A percentile compares a stretch with the other conserved stretches of the same genome.
Evolutionary conservation across 371 early-diverging fungal species (phyloP).

Genomic region (Mortierella sp.): DNA sequence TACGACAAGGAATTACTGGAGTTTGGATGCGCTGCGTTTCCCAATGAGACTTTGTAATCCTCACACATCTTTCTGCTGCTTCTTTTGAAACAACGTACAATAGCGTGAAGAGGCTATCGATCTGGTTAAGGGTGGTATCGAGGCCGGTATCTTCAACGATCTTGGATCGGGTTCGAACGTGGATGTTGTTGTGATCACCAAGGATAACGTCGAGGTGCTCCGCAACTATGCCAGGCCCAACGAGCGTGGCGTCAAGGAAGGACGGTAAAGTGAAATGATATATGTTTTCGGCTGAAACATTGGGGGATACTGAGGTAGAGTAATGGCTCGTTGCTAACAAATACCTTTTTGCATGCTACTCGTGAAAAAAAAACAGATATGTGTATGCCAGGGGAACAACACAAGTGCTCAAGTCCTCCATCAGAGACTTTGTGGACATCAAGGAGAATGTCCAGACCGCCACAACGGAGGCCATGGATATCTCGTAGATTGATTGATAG

Average conservation of each 20-base stretch:
- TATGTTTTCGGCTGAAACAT: not conserved
- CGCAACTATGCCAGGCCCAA: conserved; percentile 91
- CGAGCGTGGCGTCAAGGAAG: conserved; percentile 87
- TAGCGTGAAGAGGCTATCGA: conserved; percentile 94
- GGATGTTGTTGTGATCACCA: conserved; percentile 94
- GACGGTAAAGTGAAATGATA: conserved; percentile 72
- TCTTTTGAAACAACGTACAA: not conserved
- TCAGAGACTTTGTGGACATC: conserved; percentile 63
- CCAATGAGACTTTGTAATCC: not conserved
- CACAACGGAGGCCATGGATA: conserved; percentile 63
- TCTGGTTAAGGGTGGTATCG: conserved; percentile 95
- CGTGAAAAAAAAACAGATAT: conserved; percentile 33
- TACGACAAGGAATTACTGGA: conserved; percentile 40
- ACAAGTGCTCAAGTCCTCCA: conserved; percentile 58
- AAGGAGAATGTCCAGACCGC: conserved; percentile 59
- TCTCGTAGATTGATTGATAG: conserved; percentile 33
- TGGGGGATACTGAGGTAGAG: not conserved
- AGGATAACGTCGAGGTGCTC: conserved; percentile 82
- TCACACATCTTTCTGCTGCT: not conserved
- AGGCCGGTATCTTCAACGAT: conserved; percentile 99
- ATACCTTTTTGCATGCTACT: too few relatives aligned
- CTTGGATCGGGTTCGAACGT: conserved; percentile 99
- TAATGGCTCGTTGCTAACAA: not conserved
- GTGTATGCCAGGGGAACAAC: conserved; percentile 62
- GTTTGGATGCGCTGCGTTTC: not conserved